Base-by-base conservation (phyloP, 2,329 filamentous ascomycete genomes). In the Fusarium pseudocircinatum region DNA sequence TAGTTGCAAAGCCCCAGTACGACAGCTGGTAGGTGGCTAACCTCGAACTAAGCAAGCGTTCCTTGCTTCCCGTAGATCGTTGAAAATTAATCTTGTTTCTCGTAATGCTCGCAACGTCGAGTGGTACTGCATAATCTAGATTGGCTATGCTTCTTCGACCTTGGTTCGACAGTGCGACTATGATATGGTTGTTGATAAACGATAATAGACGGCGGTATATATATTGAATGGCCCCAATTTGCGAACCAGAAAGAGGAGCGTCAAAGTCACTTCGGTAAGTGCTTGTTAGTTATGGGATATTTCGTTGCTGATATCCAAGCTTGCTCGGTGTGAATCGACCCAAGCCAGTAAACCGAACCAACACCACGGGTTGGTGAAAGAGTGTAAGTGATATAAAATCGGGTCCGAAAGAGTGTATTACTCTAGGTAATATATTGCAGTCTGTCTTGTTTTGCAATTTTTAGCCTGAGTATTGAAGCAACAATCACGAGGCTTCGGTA, bases 391-490 rank as follows among this genome's bases (percentile, higher is more conserved):
- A 47, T 70, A 65, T 69, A 67, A 63, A 63, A 67, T 47, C 40
- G 60, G 66, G 53, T 40, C 52, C 32, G 62, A 74, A 75, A 65
- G 75, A 77, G 49, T 74, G 75, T 76, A 54, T 58, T 56, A 65
- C 75, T 69, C 69, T 64, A 46, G 54, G 54, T 52, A 49, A 53
- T 32, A 54, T 26, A 63, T 30, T 26, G 56, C 50, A 60, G 53
- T 58, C 65, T 63, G 59, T 60, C 54, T 60, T 63, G 68, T 64
- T 59, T 63, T 73, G 62, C 67, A 74, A 74, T 62, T 44, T 57
- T 57, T 57, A 66, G 63, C 63, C 66, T 40, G 52, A 60, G 40
- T 34, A 60, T 26, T 42, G 60, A 74, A 67, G 57, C 46, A 67
- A 53, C 53, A 50, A 36, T 54, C 37, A 65, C 59, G 43, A 56